Conservation (phyloP, 495 filamentous ascomycete genomes). For the Tuber melanosporum region DNA sequence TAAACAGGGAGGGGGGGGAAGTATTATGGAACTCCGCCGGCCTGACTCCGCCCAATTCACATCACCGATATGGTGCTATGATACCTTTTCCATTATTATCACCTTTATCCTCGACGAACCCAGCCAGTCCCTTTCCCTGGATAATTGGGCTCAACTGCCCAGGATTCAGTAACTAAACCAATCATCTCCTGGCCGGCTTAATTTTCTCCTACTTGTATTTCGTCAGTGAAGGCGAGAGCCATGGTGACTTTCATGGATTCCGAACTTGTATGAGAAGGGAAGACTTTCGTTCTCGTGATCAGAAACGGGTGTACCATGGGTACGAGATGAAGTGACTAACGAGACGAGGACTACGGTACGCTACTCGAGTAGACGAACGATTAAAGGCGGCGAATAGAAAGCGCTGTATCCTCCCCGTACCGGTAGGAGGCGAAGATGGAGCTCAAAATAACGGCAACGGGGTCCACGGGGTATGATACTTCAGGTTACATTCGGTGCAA, state of each 20-base stretch:
- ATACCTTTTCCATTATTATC: neutral
- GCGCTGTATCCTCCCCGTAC: neutral
- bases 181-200: conserved; percentile 5
- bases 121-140: conserved; percentile 11
- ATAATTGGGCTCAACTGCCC: conserved; percentile 14
- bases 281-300: conserved; percentile 19
- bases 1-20: no score
- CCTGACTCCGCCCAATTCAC: neutral
- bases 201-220: neutral
- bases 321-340: neutral
- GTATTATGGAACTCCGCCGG: neutral
- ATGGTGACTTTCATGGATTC: conserved; percentile 8
- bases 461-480: conserved; percentile 1
- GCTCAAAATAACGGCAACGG: conserved; percentile 8
- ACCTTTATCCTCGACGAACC: conserved; percentile 8
- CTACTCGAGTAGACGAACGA: neutral
- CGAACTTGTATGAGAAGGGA: conserved; percentile 11
- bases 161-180: conserved; percentile 18
- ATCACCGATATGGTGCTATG: neutral
- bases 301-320: neutral
- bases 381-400: conserved; percentile 25
- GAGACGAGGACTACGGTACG: neutral
- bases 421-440: conserved; percentile 14
- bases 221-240: conserved; percentile 12
- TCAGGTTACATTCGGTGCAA: conserved; percentile 9